Conservation (phyloP, 2,329 filamentous ascomycete genomes). For the Parafenestella ontariensis region DNA sequence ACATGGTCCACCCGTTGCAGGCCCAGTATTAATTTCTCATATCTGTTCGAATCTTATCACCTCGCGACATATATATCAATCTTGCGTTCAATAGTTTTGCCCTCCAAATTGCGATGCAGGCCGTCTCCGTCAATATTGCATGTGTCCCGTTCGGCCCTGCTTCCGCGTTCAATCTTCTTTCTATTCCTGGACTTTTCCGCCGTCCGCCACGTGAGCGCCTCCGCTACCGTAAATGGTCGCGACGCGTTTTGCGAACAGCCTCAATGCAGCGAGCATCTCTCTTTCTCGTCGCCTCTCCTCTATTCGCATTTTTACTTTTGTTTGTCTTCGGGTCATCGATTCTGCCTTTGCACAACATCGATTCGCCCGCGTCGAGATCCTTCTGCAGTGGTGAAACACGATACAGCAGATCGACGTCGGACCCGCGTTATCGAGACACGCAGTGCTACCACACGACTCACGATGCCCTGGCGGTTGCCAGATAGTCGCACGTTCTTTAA, state of each 20-base stretch:
- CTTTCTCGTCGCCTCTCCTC: neutral
- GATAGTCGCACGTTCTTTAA: no score
- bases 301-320: constrained; percentile 2
- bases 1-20: neutral
- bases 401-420: constrained; percentile 11
- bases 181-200: neutral
- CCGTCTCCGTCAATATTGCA: neutral
- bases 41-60: neutral
- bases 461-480: no score
- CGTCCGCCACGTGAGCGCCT: neutral
- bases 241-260: neutral
- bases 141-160: neutral
- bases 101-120: neutral
- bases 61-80: neutral
- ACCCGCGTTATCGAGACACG: constrained; percentile 7
- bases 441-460: constrained; percentile 16
- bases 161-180: neutral
- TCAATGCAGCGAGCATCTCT: neutral
- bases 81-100: no score
- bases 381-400: constrained; percentile 22
- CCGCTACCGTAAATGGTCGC: neutral
- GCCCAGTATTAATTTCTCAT: neutral
- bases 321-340: neutral
- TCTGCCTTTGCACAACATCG: constrained; percentile 7
- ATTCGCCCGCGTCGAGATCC: neutral